These are phyloP conservation scores for Penicillium fimorum DNA, from an alignment of 495 filamentous ascomycete species.

Conservation along the genomic window DNA sequence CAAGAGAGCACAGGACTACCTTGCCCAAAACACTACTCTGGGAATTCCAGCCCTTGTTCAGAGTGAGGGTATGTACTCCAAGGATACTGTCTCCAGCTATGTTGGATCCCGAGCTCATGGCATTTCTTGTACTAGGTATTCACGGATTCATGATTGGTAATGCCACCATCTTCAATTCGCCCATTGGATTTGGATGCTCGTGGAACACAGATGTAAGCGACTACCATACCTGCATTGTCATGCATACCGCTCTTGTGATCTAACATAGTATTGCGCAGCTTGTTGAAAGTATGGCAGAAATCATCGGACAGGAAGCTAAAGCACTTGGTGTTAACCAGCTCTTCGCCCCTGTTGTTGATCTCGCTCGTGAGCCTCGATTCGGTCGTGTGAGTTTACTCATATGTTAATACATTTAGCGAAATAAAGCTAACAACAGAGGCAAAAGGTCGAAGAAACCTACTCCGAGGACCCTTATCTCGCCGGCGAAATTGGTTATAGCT, in stretches of 20 bases:
- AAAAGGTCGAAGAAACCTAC: constrained; percentile 63
- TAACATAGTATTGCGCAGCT: constrained; percentile 29
- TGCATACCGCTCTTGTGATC: neutral
- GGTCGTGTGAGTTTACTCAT: constrained; percentile 45
- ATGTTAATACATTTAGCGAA: no score
- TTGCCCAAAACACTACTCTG: constrained; percentile 60
- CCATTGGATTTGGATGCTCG: constrained; percentile 66
- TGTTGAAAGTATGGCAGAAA: constrained; percentile 58
- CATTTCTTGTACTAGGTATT: constrained; percentile 39
- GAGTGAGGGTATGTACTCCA: constrained; percentile 50
- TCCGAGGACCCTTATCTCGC: constrained; percentile 63
- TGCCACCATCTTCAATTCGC: constrained; percentile 73
- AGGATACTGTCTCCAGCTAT: neutral
- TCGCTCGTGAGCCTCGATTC: constrained; percentile 65
- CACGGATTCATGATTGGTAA: constrained; percentile 69
- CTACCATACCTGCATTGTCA: neutral
- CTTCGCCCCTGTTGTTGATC: constrained; percentile 65
- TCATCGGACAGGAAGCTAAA: constrained; percentile 59
- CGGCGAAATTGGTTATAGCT: constrained; percentile 59
- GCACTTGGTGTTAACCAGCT: constrained; percentile 67
- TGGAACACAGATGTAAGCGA: constrained; percentile 51
- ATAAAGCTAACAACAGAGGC: neutral
- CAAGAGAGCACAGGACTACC: constrained; percentile 61
- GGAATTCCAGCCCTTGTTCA: constrained; percentile 70
- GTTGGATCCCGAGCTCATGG: neutral